Conservation (phyloP, 1,284 basidiomycete genomes). For the Wallemia hederae region DNA sequence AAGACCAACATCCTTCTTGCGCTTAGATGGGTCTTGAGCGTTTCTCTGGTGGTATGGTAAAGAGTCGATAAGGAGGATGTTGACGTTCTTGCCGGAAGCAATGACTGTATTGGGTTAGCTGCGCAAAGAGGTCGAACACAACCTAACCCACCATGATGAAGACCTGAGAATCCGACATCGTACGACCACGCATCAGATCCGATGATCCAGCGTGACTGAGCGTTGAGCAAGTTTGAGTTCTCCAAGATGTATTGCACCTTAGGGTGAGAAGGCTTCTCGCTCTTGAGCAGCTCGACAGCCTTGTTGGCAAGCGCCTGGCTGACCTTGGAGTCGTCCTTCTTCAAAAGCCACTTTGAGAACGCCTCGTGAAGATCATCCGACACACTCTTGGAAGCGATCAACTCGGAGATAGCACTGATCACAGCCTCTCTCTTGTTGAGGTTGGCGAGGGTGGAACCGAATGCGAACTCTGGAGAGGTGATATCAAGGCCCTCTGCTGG, state of each 20-base stretch:
- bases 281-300: slow-evolving; percentile 28
- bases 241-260: slow-evolving; percentile 28
- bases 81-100: slow-evolving; percentile 66
- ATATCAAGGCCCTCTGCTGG: slow-evolving; percentile 35
- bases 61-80: slow-evolving; percentile 85
- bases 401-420: slow-evolving; percentile 28
- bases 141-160: slow-evolving; percentile 35
- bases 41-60: slow-evolving; percentile 55
- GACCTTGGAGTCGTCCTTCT: slow-evolving; percentile 29
- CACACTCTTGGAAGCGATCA: slow-evolving; percentile 20
- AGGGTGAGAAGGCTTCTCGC: slow-evolving; percentile 15
- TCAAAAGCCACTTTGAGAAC: slow-evolving; percentile 42
- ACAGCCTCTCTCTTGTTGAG: slow-evolving; percentile 39
- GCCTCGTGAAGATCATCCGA: slow-evolving; percentile 32
- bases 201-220: slow-evolving; percentile 70
- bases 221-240: slow-evolving; percentile 30
- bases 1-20: slow-evolving; percentile 75
- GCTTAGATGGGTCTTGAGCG: slow-evolving; percentile 32
- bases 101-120: slow-evolving; percentile 22
- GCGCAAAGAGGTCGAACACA: background rate
- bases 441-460: slow-evolving; percentile 63
- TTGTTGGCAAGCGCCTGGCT: slow-evolving; percentile 31
- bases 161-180: slow-evolving; percentile 79
- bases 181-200: slow-evolving; percentile 94
- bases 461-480: slow-evolving; percentile 72